These are phyloP conservation scores for Bipolaris cookei DNA, from an alignment of 2,329 filamentous ascomycete genomes.

Conservation along the genomic window DNA sequence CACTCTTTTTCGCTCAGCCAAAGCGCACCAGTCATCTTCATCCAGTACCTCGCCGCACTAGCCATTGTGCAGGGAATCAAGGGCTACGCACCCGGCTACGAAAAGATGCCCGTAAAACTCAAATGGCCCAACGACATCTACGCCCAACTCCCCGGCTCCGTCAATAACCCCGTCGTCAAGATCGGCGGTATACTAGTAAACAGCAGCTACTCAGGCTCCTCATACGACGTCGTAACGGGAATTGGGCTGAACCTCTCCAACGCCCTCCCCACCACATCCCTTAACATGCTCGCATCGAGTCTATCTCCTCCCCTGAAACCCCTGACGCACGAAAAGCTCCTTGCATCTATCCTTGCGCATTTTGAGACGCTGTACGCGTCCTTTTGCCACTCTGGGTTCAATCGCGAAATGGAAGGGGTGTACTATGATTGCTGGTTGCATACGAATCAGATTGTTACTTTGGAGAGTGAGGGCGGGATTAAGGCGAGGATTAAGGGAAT, in stretches of 20 bases:
- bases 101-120: conserved; percentile 76
- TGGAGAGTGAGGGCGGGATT: conserved; percentile 80
- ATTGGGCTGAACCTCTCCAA: conserved; percentile 85
- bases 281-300: conserved; percentile 70
- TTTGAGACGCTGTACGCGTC: conserved; percentile 78
- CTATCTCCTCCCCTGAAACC: conserved; percentile 53
- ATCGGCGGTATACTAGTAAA: conserved; percentile 94
- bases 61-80: conserved; percentile 85
- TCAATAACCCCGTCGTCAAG: conserved; percentile 72
- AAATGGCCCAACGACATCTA: conserved; percentile 98
- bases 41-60: conserved; percentile 90
- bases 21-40: conserved; percentile 82
- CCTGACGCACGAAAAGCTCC: conserved; percentile 77
- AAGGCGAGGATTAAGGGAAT: conserved; percentile 83
- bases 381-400: conserved; percentile 80
- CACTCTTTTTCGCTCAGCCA: conserved; percentile 76
- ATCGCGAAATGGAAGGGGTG: conserved; percentile 69
- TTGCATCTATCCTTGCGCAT: conserved; percentile 77
- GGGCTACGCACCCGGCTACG: conserved; percentile 77
- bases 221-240: conserved; percentile 85
- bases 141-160: conserved; percentile 56
- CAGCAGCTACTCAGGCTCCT: conserved; percentile 75
- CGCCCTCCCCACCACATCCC: conserved; percentile 81
- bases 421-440: conserved; percentile 80
- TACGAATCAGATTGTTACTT: conserved; percentile 66